Evolutionary conservation across 164 flowering plant genomes (phyloP).

Genomic region (Aristolochia fimbriata): DNA sequence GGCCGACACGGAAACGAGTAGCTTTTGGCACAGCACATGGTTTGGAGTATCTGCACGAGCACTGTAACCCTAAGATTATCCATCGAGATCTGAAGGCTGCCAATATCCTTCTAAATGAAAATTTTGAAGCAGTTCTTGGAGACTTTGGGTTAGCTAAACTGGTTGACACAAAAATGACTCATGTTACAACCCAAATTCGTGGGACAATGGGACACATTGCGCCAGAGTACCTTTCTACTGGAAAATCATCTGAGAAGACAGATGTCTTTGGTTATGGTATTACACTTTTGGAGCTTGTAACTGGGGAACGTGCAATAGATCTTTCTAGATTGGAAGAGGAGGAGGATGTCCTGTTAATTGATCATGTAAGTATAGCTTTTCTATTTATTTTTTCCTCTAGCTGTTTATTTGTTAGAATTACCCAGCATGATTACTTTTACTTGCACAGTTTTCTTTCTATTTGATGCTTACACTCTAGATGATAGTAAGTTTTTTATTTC

Average conservation of each 20-base stretch:
- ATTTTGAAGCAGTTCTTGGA: conserved; percentile 55
- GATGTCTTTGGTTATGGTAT: conserved; percentile 60
- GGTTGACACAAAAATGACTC: conserved; percentile 30
- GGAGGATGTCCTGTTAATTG: conserved; percentile 30
- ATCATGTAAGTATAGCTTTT: conserved; percentile 20
- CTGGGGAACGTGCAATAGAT: conserved; percentile 42
- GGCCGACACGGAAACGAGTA: conserved; percentile 44
- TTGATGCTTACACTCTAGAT: too few relatives aligned
- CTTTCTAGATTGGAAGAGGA: conserved; percentile 34
- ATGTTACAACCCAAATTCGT: conserved; percentile 55
- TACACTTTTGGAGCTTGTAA: conserved; percentile 47
- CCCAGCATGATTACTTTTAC: too few relatives aligned
- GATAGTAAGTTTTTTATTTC: too few relatives aligned
- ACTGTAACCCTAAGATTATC: conserved; percentile 46
- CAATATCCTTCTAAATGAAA: conserved; percentile 43
- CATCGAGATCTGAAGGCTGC: conserved; percentile 65
- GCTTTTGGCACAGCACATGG: conserved; percentile 54
- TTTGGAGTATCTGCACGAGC: conserved; percentile 50
- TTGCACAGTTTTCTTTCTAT: too few relatives aligned
- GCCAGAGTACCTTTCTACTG: conserved; percentile 49
- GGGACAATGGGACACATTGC: conserved; percentile 64
- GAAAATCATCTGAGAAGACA: conserved; percentile 50
- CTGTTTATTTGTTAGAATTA: too few relatives aligned
- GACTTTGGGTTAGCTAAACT: conserved; percentile 58
- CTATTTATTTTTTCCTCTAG: too few relatives aligned